Conservation (phyloP, 2,329 filamentous ascomycete species). For the Pyricularia sp. region DNA sequence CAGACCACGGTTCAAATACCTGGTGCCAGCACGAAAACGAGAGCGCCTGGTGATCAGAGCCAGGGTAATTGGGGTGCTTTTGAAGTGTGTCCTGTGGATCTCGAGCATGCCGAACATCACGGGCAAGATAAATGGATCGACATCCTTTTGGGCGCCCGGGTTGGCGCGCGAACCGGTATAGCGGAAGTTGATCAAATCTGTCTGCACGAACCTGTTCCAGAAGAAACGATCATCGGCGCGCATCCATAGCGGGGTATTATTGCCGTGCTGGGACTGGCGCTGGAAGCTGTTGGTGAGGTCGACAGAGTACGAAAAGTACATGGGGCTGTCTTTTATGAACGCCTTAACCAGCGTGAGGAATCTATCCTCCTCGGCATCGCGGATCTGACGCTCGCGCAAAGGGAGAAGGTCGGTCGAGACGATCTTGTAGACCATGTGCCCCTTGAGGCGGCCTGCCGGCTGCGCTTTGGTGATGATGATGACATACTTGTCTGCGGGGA, state of each 20-base stretch:
- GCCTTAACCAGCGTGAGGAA: constrained; percentile 77
- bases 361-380: constrained; percentile 88
- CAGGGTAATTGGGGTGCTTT: constrained; percentile 74
- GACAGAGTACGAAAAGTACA: constrained; percentile 98
- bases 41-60: constrained; percentile 83
- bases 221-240: constrained; percentile 95
- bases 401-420: constrained; percentile 86
- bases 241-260: constrained; percentile 72
- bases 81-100: constrained; percentile 79
- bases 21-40: constrained; percentile 77
- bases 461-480: constrained; percentile 93
- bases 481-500: constrained; percentile 72
- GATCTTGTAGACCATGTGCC: constrained; percentile 94
- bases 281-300: constrained; percentile 97
- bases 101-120: constrained; percentile 95
- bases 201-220: constrained; percentile 92
- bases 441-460: constrained; percentile 82
- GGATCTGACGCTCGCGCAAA: constrained; percentile 82
- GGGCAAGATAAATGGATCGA: constrained; percentile 88
- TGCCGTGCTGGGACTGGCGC: constrained; percentile 72
- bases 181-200: constrained; percentile 85
- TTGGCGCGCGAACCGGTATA: constrained; percentile 52
- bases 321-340: constrained; percentile 72
- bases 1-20: constrained; percentile 90
- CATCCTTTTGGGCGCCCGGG: constrained; percentile 60